A percentile compares a stretch with the other conserved stretches of the same genome.
Evolutionary conservation across 768 basidiomycete species (phyloP).

Genomic region (Suillus lakei): DNA sequence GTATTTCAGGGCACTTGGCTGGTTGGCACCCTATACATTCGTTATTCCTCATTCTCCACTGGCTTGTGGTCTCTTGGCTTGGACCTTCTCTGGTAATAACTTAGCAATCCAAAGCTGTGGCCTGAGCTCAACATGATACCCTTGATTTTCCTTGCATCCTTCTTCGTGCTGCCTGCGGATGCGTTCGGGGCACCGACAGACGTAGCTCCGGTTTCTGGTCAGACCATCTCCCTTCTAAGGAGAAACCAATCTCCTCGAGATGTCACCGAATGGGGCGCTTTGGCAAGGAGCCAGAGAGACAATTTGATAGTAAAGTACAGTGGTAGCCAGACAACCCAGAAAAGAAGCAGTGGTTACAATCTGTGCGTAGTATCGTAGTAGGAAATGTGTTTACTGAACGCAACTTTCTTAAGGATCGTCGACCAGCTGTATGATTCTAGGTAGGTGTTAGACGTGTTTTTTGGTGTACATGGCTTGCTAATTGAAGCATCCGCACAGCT

Average conservation of each 20-base stretch:
- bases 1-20: not conserved
- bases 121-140: constrained; percentile 19
- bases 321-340: constrained; percentile 32
- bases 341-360: constrained; percentile 56
- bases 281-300: constrained; percentile 52
- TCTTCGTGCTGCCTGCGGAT: constrained; percentile 18
- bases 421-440: constrained; percentile 72
- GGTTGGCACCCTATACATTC: not conserved
- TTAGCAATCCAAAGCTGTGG: not conserved
- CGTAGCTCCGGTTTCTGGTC: constrained; percentile 14
- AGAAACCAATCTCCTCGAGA: constrained; percentile 14
- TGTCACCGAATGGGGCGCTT: constrained; percentile 11
- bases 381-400: constrained; percentile 9
- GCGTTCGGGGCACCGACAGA: constrained; percentile 21
- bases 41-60: not conserved
- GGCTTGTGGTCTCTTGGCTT: not conserved
- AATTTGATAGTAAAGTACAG: constrained; percentile 53
- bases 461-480: not conserved
- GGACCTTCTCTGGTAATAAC: not conserved
- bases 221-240: constrained; percentile 26
- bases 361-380: constrained; percentile 40
- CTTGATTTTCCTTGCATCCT: constrained; percentile 15
- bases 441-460: constrained; percentile 36
- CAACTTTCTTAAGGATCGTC: constrained; percentile 49
- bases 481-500: constrained; percentile 24